phyloP scores from a whole-genome alignment of 305 asterid genomes.

The Withania somnifera region DNA sequence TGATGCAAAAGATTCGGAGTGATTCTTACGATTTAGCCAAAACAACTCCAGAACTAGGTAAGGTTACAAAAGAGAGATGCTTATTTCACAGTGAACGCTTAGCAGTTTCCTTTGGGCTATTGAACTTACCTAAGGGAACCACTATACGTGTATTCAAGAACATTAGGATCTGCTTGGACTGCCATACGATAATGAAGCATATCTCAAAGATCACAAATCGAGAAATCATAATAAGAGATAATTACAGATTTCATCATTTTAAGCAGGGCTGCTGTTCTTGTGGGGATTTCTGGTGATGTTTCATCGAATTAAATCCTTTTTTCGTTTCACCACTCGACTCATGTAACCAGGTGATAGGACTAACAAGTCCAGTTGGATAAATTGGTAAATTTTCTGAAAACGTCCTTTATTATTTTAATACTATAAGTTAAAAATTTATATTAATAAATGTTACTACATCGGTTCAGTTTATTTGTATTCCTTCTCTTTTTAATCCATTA shows the following conservation, averaged over 20 bases:
- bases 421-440: too few species aligned
- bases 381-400: too few species aligned
- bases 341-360: neutral
- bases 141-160: conserved; percentile 14
- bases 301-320: neutral
- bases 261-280: conserved; percentile 15
- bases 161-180: conserved; percentile 11
- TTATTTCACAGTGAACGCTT: conserved; percentile 16
- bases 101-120: conserved; percentile 15
- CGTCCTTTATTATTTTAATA: too few species aligned
- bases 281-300: conserved; percentile 15
- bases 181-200: conserved; percentile 12
- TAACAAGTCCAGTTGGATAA: too few species aligned
- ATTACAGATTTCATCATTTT: conserved; percentile 20
- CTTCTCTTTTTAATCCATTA: too few species aligned
- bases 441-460: too few species aligned
- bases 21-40: neutral
- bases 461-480: too few species aligned
- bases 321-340: neutral
- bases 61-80: neutral
- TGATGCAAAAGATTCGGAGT: neutral
- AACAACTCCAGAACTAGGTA: neutral
- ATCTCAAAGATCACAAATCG: conserved; percentile 3
- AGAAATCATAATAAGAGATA: conserved; percentile 12
- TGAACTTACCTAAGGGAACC: conserved; percentile 9